phyloP scores from a whole-genome alignment of 805 yeast species.

The Nakazawaea ishiwadae region DNA sequence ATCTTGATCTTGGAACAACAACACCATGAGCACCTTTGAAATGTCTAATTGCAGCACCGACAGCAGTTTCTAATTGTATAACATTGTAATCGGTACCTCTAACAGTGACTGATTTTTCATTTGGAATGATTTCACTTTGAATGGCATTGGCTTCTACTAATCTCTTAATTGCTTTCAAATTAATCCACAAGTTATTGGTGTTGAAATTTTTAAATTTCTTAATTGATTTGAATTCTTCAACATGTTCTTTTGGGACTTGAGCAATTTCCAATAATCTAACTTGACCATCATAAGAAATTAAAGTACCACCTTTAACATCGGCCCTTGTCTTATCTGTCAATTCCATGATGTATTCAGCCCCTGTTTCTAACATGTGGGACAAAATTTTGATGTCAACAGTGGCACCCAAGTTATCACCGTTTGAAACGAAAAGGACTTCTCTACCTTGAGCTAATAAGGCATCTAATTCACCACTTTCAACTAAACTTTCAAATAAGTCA shows the following conservation, averaged over 20 bases:
- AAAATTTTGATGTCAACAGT: slow-evolving; percentile 90
- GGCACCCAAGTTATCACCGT: slow-evolving; percentile 98
- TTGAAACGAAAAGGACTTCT: slow-evolving; percentile 91
- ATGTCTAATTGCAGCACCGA: slow-evolving; percentile 98
- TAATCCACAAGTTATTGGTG: slow-evolving; percentile 97
- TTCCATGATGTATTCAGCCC: slow-evolving; percentile 96
- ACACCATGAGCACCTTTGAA: slow-evolving; percentile 95
- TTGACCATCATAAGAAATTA: slow-evolving; percentile 91
- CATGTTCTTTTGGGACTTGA: slow-evolving; percentile 97
- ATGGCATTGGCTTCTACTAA: slow-evolving; percentile 79
- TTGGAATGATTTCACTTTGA: slow-evolving; percentile 93
- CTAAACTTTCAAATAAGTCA: slow-evolving; percentile 88
- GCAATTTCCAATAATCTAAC: slow-evolving; percentile 95
- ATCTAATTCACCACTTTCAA: slow-evolving; percentile 89
- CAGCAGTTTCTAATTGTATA: slow-evolving; percentile 96
- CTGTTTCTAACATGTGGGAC: slow-evolving; percentile 87
- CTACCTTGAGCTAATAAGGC: slow-evolving; percentile 87
- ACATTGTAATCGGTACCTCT: slow-evolving; percentile 81
- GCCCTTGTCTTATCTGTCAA: slow-evolving; percentile 98
- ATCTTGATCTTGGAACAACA: slow-evolving; percentile 96
- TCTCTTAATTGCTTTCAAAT: slow-evolving; percentile 89
- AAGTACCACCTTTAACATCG: slow-evolving; percentile 98
- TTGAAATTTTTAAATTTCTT: slow-evolving; percentile 97
- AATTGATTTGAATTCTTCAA: slow-evolving; percentile 95
- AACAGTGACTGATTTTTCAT: slow-evolving; percentile 73